Percentiles rank a stretch among this genome's conserved stretches.
These are phyloP conservation scores for Penicillium riverlandense DNA, from an alignment of 495 filamentous ascomycete species.

Conservation along the genomic window DNA sequence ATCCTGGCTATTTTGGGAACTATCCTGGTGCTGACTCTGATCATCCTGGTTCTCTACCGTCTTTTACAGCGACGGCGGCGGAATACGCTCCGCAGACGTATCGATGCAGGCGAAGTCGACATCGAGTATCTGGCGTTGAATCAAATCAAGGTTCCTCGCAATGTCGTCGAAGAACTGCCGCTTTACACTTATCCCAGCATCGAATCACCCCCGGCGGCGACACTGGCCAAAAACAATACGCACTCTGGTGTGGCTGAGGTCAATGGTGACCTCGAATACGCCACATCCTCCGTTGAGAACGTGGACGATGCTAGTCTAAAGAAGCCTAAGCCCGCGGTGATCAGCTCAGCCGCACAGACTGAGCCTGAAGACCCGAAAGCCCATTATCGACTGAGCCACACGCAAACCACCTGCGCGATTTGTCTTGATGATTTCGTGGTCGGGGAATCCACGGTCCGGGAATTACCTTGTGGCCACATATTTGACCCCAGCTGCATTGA, in stretches of 20 bases:
- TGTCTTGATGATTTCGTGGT: conserved; percentile 77
- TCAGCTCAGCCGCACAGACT: not conserved
- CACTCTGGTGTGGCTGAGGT: conserved; percentile 4
- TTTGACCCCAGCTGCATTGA: conserved; percentile 90
- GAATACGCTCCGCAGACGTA: conserved; percentile 54
- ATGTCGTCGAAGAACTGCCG: conserved; percentile 63
- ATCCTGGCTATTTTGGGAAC: conserved; percentile 72
- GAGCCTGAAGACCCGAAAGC: not conserved
- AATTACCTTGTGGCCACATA: conserved; percentile 82
- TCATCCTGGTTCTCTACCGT: conserved; percentile 67
- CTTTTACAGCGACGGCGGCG: conserved; percentile 62
- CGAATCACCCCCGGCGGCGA: conserved; percentile 7
- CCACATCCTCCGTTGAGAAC: not conserved
- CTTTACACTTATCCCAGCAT: conserved; percentile 61
- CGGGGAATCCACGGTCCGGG: conserved; percentile 61
- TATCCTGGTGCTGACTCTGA: conserved; percentile 54
- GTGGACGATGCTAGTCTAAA: conserved; percentile 2
- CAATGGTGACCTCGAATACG: not conserved
- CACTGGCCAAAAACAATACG: conserved; percentile 3
- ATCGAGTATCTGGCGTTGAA: conserved; percentile 75
- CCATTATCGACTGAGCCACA: conserved; percentile 21
- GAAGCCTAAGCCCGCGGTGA: conserved; percentile 12
- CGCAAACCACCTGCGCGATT: conserved; percentile 65
- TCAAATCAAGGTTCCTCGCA: conserved; percentile 59
- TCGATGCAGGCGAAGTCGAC: conserved; percentile 69